Conservation (phyloP, 2,329 filamentous ascomycete genomes). For the Sporothrix inflata region DNA sequence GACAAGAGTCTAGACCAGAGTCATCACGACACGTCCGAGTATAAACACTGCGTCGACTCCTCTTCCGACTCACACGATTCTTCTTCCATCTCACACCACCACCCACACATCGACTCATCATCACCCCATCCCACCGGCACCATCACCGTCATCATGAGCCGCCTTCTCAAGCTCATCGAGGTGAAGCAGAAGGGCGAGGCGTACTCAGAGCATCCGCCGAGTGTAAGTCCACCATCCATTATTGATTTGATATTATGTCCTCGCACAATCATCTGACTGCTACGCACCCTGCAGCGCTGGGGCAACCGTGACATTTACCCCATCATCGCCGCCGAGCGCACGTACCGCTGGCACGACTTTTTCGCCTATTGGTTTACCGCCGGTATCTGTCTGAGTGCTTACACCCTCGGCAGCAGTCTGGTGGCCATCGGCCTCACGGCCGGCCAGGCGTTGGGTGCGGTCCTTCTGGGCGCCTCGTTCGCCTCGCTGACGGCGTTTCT, state of each 20-base stretch:
- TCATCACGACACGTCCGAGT: too few relatives aligned
- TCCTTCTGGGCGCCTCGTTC: conserved; percentile 1
- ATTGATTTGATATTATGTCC: too few relatives aligned
- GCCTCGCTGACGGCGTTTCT: conserved; percentile 8
- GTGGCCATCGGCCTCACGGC: conserved; percentile 20
- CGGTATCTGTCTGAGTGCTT: conserved; percentile 17
- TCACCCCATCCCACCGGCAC: not conserved
- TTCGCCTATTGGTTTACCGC: conserved; percentile 22
- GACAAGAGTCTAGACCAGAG: not conserved
- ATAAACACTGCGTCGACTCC: not conserved
- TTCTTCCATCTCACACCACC: not conserved
- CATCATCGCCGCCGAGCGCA: conserved; percentile 9
- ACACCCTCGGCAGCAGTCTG: conserved; percentile 16
- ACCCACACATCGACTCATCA: not conserved
- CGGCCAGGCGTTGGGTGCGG: conserved; percentile 8
- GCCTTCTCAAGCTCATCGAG: conserved; percentile 15
- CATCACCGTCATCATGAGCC: not conserved
- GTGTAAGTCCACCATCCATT: too few relatives aligned
- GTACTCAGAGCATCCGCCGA: conserved; percentile 11
- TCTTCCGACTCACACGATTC: not conserved
- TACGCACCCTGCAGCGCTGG: conserved; percentile 9
- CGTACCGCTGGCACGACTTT: conserved; percentile 23
- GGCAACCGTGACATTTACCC: conserved; percentile 21
- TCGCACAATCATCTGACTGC: too few relatives aligned
- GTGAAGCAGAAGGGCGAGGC: conserved; percentile 21